Percentiles rank a stretch among this genome's conserved stretches.
Evolutionary conservation across 345 rosid species (phyloP).

Genomic region (Mallotus nudiflorus): DNA sequence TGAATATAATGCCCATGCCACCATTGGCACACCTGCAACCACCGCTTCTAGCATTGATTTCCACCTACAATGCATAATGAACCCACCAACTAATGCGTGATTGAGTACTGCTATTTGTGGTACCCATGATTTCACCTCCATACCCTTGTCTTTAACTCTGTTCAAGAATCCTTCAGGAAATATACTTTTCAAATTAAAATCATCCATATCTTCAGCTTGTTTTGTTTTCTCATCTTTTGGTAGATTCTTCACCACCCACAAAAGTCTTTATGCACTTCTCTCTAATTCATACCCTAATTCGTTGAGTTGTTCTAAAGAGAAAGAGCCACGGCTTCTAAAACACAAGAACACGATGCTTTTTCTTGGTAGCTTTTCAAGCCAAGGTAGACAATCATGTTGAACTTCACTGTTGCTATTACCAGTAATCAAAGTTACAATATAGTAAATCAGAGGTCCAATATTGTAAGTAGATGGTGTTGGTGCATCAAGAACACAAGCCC

Average conservation of each 20-base stretch:
- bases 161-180: conserved; percentile 35
- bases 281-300: conserved; percentile 11
- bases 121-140: conserved; percentile 31
- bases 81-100: conserved; percentile 28
- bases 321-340: conserved; percentile 18
- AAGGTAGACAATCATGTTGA: conserved; percentile 7
- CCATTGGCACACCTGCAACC: conserved; percentile 31
- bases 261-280: conserved; percentile 5
- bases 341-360: conserved; percentile 15
- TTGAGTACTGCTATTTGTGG: conserved; percentile 9
- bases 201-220: conserved; percentile 7
- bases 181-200: neutral
- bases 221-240: neutral
- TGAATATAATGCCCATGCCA: conserved; percentile 38
- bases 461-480: no score
- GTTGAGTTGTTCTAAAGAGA: neutral
- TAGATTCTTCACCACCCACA: conserved; percentile 6
- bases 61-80: conserved; percentile 38
- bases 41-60: conserved; percentile 38
- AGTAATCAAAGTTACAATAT: no score
- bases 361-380: conserved; percentile 6
- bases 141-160: conserved; percentile 25
- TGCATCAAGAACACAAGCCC: neutral
- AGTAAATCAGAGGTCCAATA: conserved; percentile 43
- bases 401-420: neutral